Evolutionary conservation across 495 filamentous ascomycete genomes (phyloP), one percentile per base, ranked within the genome.

Genomic region (Penicillium mononematosum): DNA sequence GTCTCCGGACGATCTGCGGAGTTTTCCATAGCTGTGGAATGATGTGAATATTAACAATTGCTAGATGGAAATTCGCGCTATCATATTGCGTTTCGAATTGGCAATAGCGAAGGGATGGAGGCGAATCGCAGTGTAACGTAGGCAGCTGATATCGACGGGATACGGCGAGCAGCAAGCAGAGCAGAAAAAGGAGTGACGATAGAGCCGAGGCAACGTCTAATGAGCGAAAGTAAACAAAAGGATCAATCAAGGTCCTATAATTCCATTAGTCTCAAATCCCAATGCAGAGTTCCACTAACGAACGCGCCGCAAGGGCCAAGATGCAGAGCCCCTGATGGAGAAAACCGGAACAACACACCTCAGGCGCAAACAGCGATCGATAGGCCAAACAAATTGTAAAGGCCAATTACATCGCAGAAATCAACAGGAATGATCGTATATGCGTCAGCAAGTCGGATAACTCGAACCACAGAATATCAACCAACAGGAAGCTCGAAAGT

Each of bases 1-100:
- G 61, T 65, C 56, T 66, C 62, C 34, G 65, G 60, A 50, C 60
- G 68, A 17, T 63, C 60, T 58, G 63, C 46, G 32, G 65, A 53
- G 48, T 67, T 67, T 25, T 61, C 57, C 72, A 75, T 76, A 31
- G 9, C 63, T 48, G 2, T 36, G 41, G 45, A 41, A 16, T 29
- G 12, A 31, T 25, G 17, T 47, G 12, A 19, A 29, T 51, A 36
- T 58, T 22, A 32, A 53, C 0, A 45, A 12, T 65, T 49, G 31
- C 51, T 71, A 66, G 27, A 31, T 51, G 24, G 32, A 16, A 56
- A 50, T 41, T 48, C 56, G 25, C 48, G 48, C 45, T 63, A 63
- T 59, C 68, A 71, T 71, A 45, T 56, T 67, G 53, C 41, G 50
- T 25, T 53, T 12, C 44, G 14, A 48, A 27, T 25, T 19, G 41